A percentile compares a stretch with the other conserved stretches of the same genome.
Conservation (phyloP, 352 stramenopile genomes). For the Phytophthora ramorum region DNA sequence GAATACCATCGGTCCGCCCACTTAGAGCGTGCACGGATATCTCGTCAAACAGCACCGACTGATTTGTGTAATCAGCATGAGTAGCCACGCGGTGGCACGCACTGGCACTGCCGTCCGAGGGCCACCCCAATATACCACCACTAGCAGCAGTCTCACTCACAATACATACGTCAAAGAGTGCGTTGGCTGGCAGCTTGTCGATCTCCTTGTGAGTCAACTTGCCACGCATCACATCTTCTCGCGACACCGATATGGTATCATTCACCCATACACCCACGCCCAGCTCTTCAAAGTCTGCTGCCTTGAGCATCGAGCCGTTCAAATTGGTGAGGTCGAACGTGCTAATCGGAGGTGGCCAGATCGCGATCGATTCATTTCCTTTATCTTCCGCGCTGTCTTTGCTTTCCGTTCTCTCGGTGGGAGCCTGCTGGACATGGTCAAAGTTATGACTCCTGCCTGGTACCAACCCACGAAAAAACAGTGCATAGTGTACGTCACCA, state of each 20-base stretch:
- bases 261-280: constrained; percentile 77
- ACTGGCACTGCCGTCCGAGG: constrained; percentile 19
- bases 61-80: constrained; percentile 83
- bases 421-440: neutral
- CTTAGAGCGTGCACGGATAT: constrained; percentile 46
- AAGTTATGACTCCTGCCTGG: constrained; percentile 41
- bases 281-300: constrained; percentile 58
- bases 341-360: constrained; percentile 62
- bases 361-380: constrained; percentile 21
- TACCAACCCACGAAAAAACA: constrained; percentile 73
- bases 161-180: constrained; percentile 78
- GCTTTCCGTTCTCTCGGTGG: neutral
- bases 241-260: constrained; percentile 71
- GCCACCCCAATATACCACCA: constrained; percentile 70
- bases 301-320: constrained; percentile 59
- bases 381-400: constrained; percentile 2
- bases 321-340: constrained; percentile 50
- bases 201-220: constrained; percentile 66
- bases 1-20: constrained; percentile 52
- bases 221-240: constrained; percentile 66
- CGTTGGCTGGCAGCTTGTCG: constrained; percentile 66
- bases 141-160: constrained; percentile 75
- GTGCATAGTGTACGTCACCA: constrained; percentile 76
- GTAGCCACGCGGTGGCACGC: constrained; percentile 64
- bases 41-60: constrained; percentile 68